A percentile compares a stretch with the other conserved stretches of the same genome.
These are phyloP conservation scores for Penicillium pulvis DNA, from an alignment of 495 filamentous ascomycete species.

Conservation along the genomic window DNA sequence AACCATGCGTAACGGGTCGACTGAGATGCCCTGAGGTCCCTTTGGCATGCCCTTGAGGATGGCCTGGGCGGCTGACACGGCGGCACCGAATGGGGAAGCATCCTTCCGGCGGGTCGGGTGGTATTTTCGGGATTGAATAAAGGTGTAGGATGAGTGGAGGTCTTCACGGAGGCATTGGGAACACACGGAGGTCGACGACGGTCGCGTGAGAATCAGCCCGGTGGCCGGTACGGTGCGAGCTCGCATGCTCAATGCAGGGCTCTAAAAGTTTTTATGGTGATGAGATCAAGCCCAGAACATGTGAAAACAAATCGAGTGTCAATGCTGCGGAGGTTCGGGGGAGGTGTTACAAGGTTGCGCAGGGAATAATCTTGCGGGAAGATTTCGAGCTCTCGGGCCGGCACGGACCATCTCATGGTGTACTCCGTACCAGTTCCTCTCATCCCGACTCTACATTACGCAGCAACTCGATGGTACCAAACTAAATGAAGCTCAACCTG, in stretches of 20 bases:
- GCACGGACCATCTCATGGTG: constrained; percentile 28
- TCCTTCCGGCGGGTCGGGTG: constrained; percentile 45
- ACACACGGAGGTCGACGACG: constrained; percentile 40
- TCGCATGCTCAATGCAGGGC: constrained; percentile 40
- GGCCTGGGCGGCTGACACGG: constrained; percentile 76
- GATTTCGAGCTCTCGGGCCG: constrained; percentile 36
- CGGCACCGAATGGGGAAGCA: constrained; percentile 62
- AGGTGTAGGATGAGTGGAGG: constrained; percentile 25
- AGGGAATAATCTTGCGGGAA: constrained; percentile 30
- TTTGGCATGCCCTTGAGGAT: constrained; percentile 72
- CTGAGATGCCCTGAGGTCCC: constrained; percentile 59
- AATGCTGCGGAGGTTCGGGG: neutral
- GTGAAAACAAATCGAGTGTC: neutral
- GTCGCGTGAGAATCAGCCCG: constrained; percentile 43
- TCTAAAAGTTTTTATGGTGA: neutral
- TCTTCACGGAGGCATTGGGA: constrained; percentile 51
- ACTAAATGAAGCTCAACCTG: neutral
- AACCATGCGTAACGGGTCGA: constrained; percentile 78
- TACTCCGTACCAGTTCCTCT: neutral
- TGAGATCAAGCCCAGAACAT: constrained; percentile 14
- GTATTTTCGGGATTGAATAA: constrained; percentile 44
- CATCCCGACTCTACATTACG: neutral
- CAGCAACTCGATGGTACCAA: too few relatives aligned
- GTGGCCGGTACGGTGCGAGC: constrained; percentile 44
- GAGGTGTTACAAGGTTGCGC: constrained; percentile 1